These are phyloP conservation scores for Panaeolus papilionaceus DNA, from an alignment of 768 basidiomycete species.

Conservation along the genomic window DNA sequence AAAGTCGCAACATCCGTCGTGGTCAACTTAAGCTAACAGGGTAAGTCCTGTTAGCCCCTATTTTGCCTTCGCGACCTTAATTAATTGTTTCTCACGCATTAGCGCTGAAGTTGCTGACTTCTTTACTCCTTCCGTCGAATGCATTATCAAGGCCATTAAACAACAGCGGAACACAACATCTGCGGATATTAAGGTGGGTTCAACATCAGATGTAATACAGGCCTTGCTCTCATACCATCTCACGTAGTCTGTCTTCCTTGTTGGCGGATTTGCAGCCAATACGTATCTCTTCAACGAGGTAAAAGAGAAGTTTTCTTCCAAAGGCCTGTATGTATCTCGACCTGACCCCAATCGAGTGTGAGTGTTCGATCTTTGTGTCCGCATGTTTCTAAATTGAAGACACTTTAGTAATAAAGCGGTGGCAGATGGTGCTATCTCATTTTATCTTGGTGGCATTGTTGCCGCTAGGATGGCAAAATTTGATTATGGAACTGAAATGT, in stretches of 20 bases:
- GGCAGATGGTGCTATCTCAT: conserved; percentile 33
- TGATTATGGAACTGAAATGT: conserved; percentile 23
- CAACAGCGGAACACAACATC: conserved; percentile 29
- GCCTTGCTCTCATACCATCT: too few relatives aligned
- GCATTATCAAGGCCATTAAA: conserved; percentile 35
- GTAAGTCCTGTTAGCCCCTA: conserved; percentile 21
- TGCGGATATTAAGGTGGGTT: conserved; percentile 38
- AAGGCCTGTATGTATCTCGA: conserved; percentile 44
- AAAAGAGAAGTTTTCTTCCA: conserved; percentile 38
- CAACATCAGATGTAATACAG: background rate
- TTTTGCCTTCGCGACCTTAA: background rate
- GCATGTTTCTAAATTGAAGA: too few relatives aligned
- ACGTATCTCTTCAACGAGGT: conserved; percentile 54
- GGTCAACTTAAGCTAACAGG: conserved; percentile 55
- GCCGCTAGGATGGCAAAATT: conserved; percentile 25
- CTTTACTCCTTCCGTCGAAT: conserved; percentile 40
- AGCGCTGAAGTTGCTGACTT: conserved; percentile 35
- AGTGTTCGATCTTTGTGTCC: conserved; percentile 19
- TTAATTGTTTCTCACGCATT: background rate
- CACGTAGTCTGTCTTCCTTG: conserved; percentile 46
- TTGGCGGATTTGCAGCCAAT: conserved; percentile 61
- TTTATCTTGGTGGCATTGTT: conserved; percentile 31
- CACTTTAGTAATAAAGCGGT: conserved; percentile 32
- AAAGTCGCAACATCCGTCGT: conserved; percentile 43
- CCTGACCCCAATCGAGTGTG: conserved; percentile 56